These are phyloP conservation scores for Aristolochia contorta DNA, from an alignment of 164 flowering plant species.

Conservation along the genomic window DNA sequence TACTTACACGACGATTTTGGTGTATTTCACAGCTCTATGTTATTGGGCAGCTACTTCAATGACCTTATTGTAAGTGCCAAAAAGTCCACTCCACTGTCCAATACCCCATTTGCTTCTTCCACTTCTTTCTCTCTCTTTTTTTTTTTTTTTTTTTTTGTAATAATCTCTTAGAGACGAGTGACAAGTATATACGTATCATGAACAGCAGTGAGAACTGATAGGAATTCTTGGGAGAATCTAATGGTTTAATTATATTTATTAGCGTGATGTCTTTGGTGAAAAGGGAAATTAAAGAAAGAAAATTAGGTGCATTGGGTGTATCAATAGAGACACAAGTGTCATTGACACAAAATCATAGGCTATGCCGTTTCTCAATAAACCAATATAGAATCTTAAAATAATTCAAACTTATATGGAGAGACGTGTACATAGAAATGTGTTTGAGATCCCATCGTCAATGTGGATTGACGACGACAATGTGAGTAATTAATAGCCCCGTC, in stretches of 20 bases:
- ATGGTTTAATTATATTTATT: neutral
- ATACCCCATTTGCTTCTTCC: too few relatives aligned
- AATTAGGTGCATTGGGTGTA: neutral
- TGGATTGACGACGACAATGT: neutral
- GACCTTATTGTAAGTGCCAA: neutral
- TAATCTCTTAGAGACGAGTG: neutral
- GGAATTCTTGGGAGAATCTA: neutral
- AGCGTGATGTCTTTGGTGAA: neutral
- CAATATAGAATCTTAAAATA: too few relatives aligned
- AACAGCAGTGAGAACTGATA: neutral
- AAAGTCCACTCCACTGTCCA: neutral
- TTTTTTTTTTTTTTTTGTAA: neutral
- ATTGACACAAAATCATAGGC: neutral
- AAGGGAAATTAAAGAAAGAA: neutral
- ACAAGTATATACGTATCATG: neutral
- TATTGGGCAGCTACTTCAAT: neutral
- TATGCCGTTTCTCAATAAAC: neutral
- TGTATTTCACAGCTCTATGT: neutral
- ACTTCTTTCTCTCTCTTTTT: neutral
- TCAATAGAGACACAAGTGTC: neutral
- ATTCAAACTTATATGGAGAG: conserved; percentile 1
- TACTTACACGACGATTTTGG: neutral
- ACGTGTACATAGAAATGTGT: conserved; percentile 6
- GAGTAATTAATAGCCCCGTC: neutral
- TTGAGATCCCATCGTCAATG: conserved; percentile 1